Percentiles rank a stretch among this genome's conserved stretches.
Conservation (phyloP, 2,329 filamentous ascomycete genomes). For the Orbilia ellipsospora region DNA sequence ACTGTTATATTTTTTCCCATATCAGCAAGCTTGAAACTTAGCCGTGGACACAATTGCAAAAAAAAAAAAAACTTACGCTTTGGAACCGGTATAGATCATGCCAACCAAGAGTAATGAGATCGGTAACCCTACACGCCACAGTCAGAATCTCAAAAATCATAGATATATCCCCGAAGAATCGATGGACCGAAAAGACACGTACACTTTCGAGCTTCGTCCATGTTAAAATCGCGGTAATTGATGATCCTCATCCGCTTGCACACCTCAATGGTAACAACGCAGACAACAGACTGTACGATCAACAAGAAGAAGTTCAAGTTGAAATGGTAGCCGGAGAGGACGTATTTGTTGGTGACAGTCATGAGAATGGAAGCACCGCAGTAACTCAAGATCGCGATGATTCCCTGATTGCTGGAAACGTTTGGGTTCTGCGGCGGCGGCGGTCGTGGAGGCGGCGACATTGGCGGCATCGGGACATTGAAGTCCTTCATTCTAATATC, state of each 20-base stretch:
- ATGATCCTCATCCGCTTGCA: conserved; percentile 87
- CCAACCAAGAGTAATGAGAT: conserved; percentile 94
- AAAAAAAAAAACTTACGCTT: conserved; percentile 67
- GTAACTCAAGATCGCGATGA: conserved; percentile 84
- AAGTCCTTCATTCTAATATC: conserved; percentile 54
- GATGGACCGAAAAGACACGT: conserved; percentile 62
- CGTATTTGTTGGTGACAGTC: conserved; percentile 99
- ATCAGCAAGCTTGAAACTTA: neutral
- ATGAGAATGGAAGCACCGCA: conserved; percentile 97
- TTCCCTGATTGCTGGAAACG: conserved; percentile 16
- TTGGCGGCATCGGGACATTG: conserved; percentile 51
- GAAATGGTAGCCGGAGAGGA: conserved; percentile 88
- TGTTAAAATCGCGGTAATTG: conserved; percentile 83
- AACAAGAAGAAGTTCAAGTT: conserved; percentile 98
- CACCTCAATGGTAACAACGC: conserved; percentile 81
- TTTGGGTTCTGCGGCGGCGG: conserved; percentile 43
- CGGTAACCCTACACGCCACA: conserved; percentile 78
- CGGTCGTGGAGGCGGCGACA: conserved; percentile 53
- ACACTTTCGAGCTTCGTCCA: conserved; percentile 93
- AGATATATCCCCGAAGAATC: neutral
- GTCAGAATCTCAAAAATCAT: conserved; percentile 11
- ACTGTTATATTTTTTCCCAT: conserved; percentile 13
- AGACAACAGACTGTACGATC: conserved; percentile 89
- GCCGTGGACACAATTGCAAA: neutral
- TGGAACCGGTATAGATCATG: conserved; percentile 98